Evolutionary conservation across 139 green algal genomes (phyloP), one percentile per base, ranked within the genome.

Genomic region (Nannochloris sp.): DNA sequence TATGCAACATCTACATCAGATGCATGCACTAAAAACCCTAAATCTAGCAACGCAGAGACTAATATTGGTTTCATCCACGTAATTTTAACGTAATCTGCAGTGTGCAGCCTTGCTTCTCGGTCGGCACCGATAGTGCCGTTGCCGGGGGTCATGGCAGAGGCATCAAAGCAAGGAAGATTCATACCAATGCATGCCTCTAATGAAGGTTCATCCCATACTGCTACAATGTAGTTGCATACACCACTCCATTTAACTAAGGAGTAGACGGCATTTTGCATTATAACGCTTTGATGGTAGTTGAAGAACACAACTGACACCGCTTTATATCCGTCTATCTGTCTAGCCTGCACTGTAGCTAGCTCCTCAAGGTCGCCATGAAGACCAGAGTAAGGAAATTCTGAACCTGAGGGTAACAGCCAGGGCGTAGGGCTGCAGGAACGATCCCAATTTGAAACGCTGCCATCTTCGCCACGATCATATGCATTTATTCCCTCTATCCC

Each of bases 261-360:
- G 23, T 68, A 68, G 4, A 67, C 4, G 19, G 30, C 58, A 19
- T 67, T 67, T 31, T 67, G 60, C 14, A 67, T 24, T 55, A 67
- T 51, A 19, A 19, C 42, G 42, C 42, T 51, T 19, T 51, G 42
- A 19, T 51, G 42, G 42, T 51, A 51, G 42, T 51, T 51, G 42
- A 51, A 51, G 42, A 51, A 51, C 19, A 51, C 42, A 19, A 51
- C 42, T 19, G 42, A 51, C 19, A 51, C 42, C 19, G 42, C 19
- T 27, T 19, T 19, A 19, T 27, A 27, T 19, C 42, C 42, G 19
- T 51, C 42, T 27, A 51, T 19, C 42, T 27, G 19, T 19, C 19
- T 19, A 19, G 42, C 42, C 42, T 51, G 42, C 19, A 19, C 42
- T 19, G 19, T 51, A 19, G 19, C 42, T 19, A 51, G 19, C 19